Conservation (phyloP, 208 protist genomes). For the Trypanosoma mega region DNA sequence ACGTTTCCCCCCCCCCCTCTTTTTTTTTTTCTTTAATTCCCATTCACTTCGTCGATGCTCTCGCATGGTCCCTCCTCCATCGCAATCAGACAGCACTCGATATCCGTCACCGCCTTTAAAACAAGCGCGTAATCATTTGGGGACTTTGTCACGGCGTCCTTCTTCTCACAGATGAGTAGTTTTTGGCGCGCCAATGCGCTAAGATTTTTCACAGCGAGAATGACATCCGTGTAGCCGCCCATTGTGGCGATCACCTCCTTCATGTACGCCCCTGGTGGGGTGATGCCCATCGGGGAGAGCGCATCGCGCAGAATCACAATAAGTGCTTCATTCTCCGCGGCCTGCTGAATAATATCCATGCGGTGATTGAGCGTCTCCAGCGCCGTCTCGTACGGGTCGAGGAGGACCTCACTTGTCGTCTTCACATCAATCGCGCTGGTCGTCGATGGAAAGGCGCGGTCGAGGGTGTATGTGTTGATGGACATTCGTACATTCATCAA, state of each 20-base stretch:
- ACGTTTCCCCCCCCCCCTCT: too few relatives aligned
- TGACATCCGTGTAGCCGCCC: constrained; percentile 49
- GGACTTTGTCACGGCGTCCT: constrained; percentile 43
- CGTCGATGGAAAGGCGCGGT: constrained; percentile 80
- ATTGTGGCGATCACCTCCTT: constrained; percentile 80
- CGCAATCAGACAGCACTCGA: constrained; percentile 82
- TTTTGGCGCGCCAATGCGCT: constrained; percentile 40
- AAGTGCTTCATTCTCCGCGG: constrained; percentile 47
- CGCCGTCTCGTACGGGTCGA: constrained; percentile 76
- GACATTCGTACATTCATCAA: constrained; percentile 71
- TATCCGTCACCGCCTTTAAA: constrained; percentile 85
- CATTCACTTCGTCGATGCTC: not conserved
- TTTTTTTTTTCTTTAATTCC: too few relatives aligned
- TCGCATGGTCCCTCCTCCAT: constrained; percentile 24
- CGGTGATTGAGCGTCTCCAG: constrained; percentile 57
- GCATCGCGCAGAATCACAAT: constrained; percentile 52
- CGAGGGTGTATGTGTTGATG: constrained; percentile 71
- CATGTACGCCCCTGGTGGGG: constrained; percentile 72
- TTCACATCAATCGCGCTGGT: constrained; percentile 74
- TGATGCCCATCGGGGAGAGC: constrained; percentile 61
- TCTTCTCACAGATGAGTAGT: constrained; percentile 56
- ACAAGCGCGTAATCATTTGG: constrained; percentile 85
- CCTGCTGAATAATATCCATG: constrained; percentile 50
- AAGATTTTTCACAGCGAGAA: constrained; percentile 47
- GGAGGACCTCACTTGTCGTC: constrained; percentile 38